These are phyloP conservation scores for Dimargaris cristalligena DNA, from an alignment of 192 early-diverging fungal species.

Conservation along the genomic window DNA sequence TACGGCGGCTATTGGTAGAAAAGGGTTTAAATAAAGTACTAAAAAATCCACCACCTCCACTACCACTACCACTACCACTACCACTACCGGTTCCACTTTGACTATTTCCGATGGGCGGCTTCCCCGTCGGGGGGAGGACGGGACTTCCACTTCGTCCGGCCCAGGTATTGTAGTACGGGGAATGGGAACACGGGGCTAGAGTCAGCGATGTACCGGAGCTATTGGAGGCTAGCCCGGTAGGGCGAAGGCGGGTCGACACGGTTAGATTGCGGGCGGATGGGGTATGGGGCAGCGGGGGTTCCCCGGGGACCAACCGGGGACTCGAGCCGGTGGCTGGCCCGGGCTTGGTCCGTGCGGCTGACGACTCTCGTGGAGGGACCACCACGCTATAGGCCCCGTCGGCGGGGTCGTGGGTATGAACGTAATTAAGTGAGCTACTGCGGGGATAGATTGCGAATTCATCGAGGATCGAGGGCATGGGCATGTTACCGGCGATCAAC, in stretches of 20 bases:
- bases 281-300: neutral
- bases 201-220: too few relatives aligned
- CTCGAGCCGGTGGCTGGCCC: neutral
- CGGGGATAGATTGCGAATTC: slow-evolving; percentile 1
- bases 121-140: too few relatives aligned
- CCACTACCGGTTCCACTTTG: too few relatives aligned
- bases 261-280: neutral
- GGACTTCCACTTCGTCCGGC: too few relatives aligned
- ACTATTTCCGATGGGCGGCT: too few relatives aligned
- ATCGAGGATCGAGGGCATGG: neutral
- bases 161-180: too few relatives aligned
- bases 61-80: too few relatives aligned
- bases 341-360: neutral
- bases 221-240: too few relatives aligned
- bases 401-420: neutral
- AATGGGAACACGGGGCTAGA: too few relatives aligned
- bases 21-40: slow-evolving; percentile 9
- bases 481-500: neutral
- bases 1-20: neutral
- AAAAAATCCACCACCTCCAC: neutral
- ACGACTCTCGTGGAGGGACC: slow-evolving; percentile 1
- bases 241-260: neutral
- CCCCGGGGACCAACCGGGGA: too few relatives aligned
- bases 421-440: slow-evolving; percentile 7
- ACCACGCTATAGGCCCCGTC: neutral